phyloP scores from a whole-genome alignment of 2,329 filamentous ascomycete species.

The Scedosporium apiospermum region DNA sequence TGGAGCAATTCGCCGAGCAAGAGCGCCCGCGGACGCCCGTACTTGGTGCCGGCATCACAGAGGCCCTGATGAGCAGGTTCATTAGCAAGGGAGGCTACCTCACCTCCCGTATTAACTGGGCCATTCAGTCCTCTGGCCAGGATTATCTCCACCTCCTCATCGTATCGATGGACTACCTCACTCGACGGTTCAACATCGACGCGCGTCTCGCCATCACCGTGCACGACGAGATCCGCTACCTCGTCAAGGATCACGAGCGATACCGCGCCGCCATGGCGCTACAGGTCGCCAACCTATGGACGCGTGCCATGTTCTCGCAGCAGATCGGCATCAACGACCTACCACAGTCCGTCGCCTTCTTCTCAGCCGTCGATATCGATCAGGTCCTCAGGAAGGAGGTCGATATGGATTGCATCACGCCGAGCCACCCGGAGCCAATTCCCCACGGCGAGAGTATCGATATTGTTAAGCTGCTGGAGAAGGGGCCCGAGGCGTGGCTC shows the following conservation, averaged over 20 bases:
- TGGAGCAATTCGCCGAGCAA: slow-evolving; percentile 96
- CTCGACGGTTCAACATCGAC: slow-evolving; percentile 72
- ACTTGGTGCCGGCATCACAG: slow-evolving; percentile 88
- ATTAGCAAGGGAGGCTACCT: slow-evolving; percentile 87
- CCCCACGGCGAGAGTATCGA: slow-evolving; percentile 80
- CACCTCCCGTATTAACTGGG: slow-evolving; percentile 97
- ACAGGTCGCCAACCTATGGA: slow-evolving; percentile 93
- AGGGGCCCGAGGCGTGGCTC: slow-evolving; percentile 58
- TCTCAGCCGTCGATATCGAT: slow-evolving; percentile 91
- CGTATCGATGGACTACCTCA: slow-evolving; percentile 88
- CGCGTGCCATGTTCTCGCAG: slow-evolving; percentile 91
- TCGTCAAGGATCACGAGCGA: slow-evolving; percentile 75
- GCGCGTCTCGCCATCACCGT: slow-evolving; percentile 88
- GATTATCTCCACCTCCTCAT: slow-evolving; percentile 95
- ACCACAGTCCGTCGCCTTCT: slow-evolving; percentile 89
- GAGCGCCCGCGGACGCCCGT: slow-evolving; percentile 85
- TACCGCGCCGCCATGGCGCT: slow-evolving; percentile 88
- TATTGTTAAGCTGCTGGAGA: slow-evolving; percentile 67
- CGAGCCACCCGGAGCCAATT: slow-evolving; percentile 71
- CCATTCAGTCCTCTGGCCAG: slow-evolving; percentile 93
- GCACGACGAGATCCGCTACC: slow-evolving; percentile 93
- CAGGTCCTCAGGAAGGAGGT: slow-evolving; percentile 96
- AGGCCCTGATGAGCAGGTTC: slow-evolving; percentile 82
- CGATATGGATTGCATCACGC: slow-evolving; percentile 93
- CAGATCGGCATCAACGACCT: slow-evolving; percentile 94